Evolutionary conservation across 1,284 basidiomycete genomes (phyloP).

Genomic region (Fistulina hepatica): DNA sequence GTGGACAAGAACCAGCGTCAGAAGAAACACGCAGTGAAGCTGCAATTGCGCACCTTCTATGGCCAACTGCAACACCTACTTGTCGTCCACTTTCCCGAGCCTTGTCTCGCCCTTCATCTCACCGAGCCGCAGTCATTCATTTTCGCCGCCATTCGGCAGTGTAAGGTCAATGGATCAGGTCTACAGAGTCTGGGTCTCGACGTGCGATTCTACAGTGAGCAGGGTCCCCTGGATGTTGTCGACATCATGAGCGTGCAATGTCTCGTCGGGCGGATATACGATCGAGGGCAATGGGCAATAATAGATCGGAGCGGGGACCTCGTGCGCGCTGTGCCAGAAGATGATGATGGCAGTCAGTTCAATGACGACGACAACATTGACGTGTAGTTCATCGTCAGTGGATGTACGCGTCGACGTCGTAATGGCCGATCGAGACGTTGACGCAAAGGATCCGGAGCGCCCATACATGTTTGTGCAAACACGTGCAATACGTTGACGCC

Average conservation of each 20-base stretch:
- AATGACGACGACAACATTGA: too few relatives aligned
- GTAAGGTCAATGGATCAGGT: constrained; percentile 1
- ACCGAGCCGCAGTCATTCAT: constrained; percentile 1
- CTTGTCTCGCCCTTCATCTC: neutral
- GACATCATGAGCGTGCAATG: constrained; percentile 6
- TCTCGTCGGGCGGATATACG: constrained; percentile 6
- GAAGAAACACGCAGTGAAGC: constrained; percentile 2
- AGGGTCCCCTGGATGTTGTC: constrained; percentile 6
- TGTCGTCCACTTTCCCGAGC: constrained; percentile 2
- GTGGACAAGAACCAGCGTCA: constrained; percentile 18
- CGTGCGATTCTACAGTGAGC: constrained; percentile 5
- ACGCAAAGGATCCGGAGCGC: too few relatives aligned
- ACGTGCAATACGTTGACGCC: too few relatives aligned
- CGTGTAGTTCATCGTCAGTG: too few relatives aligned
- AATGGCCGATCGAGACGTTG: too few relatives aligned
- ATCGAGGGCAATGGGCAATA: constrained; percentile 3
- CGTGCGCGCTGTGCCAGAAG: constrained; percentile 5
- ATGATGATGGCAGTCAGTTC: too few relatives aligned
- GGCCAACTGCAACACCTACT: constrained; percentile 8
- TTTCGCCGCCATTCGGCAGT: constrained; percentile 4
- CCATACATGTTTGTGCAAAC: too few relatives aligned
- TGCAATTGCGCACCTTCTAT: constrained; percentile 14
- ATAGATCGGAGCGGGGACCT: constrained; percentile 7
- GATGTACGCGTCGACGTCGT: too few relatives aligned
- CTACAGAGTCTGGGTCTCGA: constrained; percentile 2